A percentile compares a stretch with the other conserved stretches of the same genome.
These are phyloP conservation scores for Gomphus bonarii DNA, from an alignment of 1,284 basidiomycete species.

Conservation along the genomic window DNA sequence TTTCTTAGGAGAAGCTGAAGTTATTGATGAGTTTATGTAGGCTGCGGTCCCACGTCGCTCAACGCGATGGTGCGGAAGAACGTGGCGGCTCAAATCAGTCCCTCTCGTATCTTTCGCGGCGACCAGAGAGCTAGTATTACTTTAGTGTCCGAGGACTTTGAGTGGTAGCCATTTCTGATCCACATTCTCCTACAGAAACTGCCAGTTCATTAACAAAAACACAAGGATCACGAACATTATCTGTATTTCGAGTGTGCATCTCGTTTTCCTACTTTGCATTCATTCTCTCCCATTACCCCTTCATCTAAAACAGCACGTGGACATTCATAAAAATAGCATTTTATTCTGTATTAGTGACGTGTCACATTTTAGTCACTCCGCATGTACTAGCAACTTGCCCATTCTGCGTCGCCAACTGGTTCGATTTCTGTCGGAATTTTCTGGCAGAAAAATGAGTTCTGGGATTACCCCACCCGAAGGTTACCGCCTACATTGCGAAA, in stretches of 20 bases:
- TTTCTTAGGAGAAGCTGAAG: background rate
- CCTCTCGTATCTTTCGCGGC: constrained; percentile 42
- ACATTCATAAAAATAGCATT: background rate
- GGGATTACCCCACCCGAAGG: constrained; percentile 63
- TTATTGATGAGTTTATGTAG: constrained; percentile 23
- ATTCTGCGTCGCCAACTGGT: background rate
- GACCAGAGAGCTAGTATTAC: constrained; percentile 53
- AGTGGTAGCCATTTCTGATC: constrained; percentile 26
- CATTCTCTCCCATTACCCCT: too few species aligned
- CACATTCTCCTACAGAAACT: too few species aligned
- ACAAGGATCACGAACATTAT: too few species aligned
- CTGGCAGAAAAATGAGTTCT: constrained; percentile 3
- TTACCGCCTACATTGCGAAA: constrained; percentile 76
- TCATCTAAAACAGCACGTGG: too few species aligned
- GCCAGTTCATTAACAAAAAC: too few species aligned
- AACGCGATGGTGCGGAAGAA: constrained; percentile 63
- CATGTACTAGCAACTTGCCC: background rate
- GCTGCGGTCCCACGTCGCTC: constrained; percentile 68
- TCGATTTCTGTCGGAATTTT: background rate
- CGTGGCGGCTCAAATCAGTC: constrained; percentile 54
- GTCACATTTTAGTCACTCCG: background rate
- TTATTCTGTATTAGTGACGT: background rate
- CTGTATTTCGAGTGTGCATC: too few species aligned
- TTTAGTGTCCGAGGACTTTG: constrained; percentile 61
- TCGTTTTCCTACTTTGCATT: too few species aligned